Evolutionary conservation across 2,329 filamentous ascomycete genomes (phyloP).

Genomic region (Epichloe bromicola): DNA sequence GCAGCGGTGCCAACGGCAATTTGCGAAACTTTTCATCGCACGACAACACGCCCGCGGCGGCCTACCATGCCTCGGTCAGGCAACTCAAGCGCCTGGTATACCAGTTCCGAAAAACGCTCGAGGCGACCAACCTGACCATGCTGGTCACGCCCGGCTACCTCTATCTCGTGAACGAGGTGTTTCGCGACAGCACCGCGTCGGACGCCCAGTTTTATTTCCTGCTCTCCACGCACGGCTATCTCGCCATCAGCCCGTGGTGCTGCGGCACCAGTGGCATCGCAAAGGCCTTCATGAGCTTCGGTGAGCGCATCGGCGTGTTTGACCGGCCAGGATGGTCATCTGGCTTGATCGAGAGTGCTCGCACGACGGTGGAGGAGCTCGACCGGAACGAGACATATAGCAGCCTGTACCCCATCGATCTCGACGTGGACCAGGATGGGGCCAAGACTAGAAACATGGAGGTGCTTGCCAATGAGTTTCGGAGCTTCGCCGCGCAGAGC

Average conservation of each 20-base stretch:
- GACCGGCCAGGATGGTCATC: background rate
- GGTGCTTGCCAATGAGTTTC: background rate
- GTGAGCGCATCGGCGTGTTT: background rate
- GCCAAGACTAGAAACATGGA: background rate
- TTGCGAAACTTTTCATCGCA: background rate
- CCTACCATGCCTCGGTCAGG: background rate
- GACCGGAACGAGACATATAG: background rate
- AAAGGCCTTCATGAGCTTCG: background rate
- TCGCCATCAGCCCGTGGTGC: background rate
- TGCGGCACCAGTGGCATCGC: background rate
- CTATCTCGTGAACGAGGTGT: background rate
- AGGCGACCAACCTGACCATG: background rate
- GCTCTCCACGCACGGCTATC: background rate
- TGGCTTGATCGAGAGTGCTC: background rate
- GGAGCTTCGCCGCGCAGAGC: background rate
- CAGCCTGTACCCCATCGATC: background rate
- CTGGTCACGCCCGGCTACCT: background rate
- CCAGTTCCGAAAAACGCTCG: background rate
- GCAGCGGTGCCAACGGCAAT: background rate
- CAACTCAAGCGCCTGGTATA: background rate
- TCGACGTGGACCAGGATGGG: background rate
- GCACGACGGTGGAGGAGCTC: background rate
- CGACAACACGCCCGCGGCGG: background rate
- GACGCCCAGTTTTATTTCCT: background rate
- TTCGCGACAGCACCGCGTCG: background rate